Evolutionary conservation across 2,329 filamentous ascomycete species (phyloP).

Genomic region (Penicillium freii): DNA sequence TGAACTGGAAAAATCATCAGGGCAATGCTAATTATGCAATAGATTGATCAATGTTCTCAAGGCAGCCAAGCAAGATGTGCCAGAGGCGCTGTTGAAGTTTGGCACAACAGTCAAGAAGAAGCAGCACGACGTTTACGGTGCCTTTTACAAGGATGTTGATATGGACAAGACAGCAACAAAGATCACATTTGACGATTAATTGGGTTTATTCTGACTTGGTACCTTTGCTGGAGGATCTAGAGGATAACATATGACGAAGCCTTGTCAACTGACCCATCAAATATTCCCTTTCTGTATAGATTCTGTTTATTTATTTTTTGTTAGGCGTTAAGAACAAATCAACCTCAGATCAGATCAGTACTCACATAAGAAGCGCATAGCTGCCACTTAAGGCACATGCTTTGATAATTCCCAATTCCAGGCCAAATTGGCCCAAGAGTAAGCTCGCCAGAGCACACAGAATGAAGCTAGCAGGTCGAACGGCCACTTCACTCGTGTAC

Average conservation of each 20-base stretch:
- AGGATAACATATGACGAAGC: slow-evolving; percentile 19
- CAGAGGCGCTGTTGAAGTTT: slow-evolving; percentile 88
- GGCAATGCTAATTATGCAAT: slow-evolving; percentile 21
- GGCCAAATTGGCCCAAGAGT: slow-evolving; percentile 34
- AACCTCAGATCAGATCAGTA: slow-evolving; percentile 42
- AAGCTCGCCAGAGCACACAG: slow-evolving; percentile 48
- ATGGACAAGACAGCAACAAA: slow-evolving; percentile 82
- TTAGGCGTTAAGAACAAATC: slow-evolving; percentile 22
- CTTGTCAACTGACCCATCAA: slow-evolving; percentile 27
- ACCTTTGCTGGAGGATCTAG: slow-evolving; percentile 11
- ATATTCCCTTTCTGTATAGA: slow-evolving; percentile 38
- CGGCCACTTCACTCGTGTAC: slow-evolving; percentile 44
- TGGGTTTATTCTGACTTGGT: slow-evolving; percentile 24
- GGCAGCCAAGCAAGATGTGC: slow-evolving; percentile 86
- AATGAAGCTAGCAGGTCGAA: slow-evolving; percentile 46
- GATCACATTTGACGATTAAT: slow-evolving; percentile 74
- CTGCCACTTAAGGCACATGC: slow-evolving; percentile 52
- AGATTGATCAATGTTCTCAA: slow-evolving; percentile 92
- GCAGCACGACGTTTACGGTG: slow-evolving; percentile 90
- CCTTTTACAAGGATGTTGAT: slow-evolving; percentile 89
- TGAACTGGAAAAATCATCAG: background rate
- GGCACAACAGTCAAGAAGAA: slow-evolving; percentile 99
- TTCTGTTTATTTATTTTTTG: slow-evolving; percentile 24
- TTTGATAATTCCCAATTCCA: slow-evolving; percentile 40
- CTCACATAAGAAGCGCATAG: slow-evolving; percentile 61